These are phyloP conservation scores for Penicillium crystallinum DNA, from an alignment of 495 filamentous ascomycete species.

Conservation along the genomic window DNA sequence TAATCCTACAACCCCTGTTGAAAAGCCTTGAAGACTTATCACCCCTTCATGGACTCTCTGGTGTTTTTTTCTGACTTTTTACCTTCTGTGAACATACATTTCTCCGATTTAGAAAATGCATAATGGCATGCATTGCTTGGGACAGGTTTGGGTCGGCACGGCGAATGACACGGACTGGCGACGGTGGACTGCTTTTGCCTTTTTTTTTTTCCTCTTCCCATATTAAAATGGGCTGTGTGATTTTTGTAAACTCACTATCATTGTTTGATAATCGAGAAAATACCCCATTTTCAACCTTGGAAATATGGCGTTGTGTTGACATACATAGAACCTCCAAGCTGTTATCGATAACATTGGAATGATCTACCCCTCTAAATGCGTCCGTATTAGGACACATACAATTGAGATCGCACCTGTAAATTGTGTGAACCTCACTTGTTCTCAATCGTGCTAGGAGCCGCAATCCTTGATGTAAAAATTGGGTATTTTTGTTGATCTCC, in stretches of 20 bases:
- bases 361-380: neutral
- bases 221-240: constrained; percentile 6
- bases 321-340: neutral
- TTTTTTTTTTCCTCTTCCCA: constrained; percentile 3
- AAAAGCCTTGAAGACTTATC: constrained; percentile 6
- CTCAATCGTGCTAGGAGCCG: neutral
- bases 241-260: constrained; percentile 3
- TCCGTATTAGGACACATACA: neutral
- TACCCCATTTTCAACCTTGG: neutral
- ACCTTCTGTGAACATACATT: constrained; percentile 29
- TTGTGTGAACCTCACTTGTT: neutral
- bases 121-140: constrained; percentile 33
- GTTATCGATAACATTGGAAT: neutral
- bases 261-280: constrained; percentile 8
- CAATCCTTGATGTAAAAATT: neutral
- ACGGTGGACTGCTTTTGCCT: constrained; percentile 22
- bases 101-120: constrained; percentile 32
- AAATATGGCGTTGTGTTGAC: neutral
- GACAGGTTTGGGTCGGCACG: constrained; percentile 22
- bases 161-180: constrained; percentile 28
- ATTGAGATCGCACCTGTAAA: neutral
- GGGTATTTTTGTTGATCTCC: neutral
- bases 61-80: constrained; percentile 6
- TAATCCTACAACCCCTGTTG: constrained; percentile 1
- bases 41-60: neutral